Percentiles rank a stretch among this genome's conserved stretches.
Evolutionary conservation across 2,329 filamentous ascomycete genomes (phyloP).

Genomic region (Fusarium transvaalense): DNA sequence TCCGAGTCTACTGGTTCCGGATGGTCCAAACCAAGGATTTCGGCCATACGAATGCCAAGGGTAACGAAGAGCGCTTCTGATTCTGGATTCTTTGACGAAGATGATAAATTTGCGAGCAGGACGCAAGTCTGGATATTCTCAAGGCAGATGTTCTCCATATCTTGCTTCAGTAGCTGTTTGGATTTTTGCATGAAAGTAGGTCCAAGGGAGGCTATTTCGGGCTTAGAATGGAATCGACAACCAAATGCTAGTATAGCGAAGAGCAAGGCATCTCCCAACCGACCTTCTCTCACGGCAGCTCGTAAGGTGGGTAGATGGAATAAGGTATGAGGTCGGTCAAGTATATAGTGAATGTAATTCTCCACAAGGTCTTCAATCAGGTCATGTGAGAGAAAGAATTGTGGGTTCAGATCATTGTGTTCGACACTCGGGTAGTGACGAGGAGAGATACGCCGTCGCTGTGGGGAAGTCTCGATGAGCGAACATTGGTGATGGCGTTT

Average conservation of each 20-base stretch:
- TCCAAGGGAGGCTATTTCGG: background rate
- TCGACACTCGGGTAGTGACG: background rate
- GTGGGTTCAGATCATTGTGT: conserved; percentile 2
- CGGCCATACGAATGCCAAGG: conserved; percentile 13
- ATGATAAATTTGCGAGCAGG: conserved; percentile 14
- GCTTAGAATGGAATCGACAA: conserved; percentile 7
- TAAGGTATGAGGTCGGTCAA: conserved; percentile 10
- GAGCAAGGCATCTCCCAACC: conserved; percentile 5
- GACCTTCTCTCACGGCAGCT: background rate
- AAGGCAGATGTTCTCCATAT: conserved; percentile 15
- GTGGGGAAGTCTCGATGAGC: conserved; percentile 4
- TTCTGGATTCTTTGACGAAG: conserved; percentile 10
- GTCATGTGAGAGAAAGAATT: conserved; percentile 11
- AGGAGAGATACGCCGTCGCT: conserved; percentile 2
- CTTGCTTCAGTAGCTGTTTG: conserved; percentile 4
- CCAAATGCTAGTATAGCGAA: conserved; percentile 14
- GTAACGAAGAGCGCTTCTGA: conserved; percentile 17
- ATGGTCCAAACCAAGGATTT: conserved; percentile 5
- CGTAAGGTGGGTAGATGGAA: conserved; percentile 7
- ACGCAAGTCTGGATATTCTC: conserved; percentile 19
- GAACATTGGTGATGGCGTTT: conserved; percentile 8
- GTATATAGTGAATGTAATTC: conserved; percentile 19
- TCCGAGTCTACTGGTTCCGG: background rate
- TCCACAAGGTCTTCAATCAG: conserved; percentile 18
- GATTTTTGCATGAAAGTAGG: conserved; percentile 13